phyloP scores from a whole-genome alignment of 2,329 filamentous ascomycete genomes.

The Fusarium sp. region DNA sequence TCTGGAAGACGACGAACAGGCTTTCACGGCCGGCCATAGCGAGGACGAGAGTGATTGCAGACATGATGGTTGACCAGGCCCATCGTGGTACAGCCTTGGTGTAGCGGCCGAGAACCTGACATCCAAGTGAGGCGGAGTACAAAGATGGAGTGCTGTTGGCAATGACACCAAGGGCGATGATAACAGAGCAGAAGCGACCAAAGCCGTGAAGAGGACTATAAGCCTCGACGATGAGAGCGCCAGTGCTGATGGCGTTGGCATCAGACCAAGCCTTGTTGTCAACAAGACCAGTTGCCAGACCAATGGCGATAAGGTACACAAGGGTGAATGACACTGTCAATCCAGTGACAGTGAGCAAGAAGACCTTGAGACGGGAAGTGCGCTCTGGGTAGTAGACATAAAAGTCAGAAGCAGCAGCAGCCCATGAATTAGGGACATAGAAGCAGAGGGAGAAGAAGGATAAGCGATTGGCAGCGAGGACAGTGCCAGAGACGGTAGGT shows the following conservation, averaged over 20 bases:
- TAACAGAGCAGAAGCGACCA: slow-evolving; percentile 66
- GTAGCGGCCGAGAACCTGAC: slow-evolving; percentile 68
- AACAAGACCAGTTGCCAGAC: slow-evolving; percentile 64
- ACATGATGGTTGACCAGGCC: slow-evolving; percentile 65
- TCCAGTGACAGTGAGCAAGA: slow-evolving; percentile 75
- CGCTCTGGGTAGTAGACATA: slow-evolving; percentile 79
- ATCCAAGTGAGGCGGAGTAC: slow-evolving; percentile 69
- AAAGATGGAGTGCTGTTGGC: slow-evolving; percentile 67
- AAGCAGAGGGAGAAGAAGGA: slow-evolving; percentile 78
- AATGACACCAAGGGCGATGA: slow-evolving; percentile 65
- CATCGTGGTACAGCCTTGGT: slow-evolving; percentile 65
- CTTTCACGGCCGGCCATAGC: slow-evolving; percentile 64
- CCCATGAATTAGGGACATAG: slow-evolving; percentile 68
- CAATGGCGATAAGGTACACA: slow-evolving; percentile 71
- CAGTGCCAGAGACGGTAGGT: slow-evolving; percentile 71
- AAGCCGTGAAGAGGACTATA: slow-evolving; percentile 65
- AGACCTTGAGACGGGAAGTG: slow-evolving; percentile 71
- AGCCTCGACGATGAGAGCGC: slow-evolving; percentile 68
- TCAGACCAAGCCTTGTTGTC: slow-evolving; percentile 62
- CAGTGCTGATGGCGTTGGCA: slow-evolving; percentile 64
- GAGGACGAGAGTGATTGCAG: slow-evolving; percentile 66
- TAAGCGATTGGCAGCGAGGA: slow-evolving; percentile 67
- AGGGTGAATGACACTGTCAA: slow-evolving; percentile 72
- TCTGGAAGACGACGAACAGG: slow-evolving; percentile 66
- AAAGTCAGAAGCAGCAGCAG: slow-evolving; percentile 80